Evolutionary conservation across 1,284 basidiomycete genomes (phyloP), one percentile per base, ranked within the genome.

Genomic region (Tremellales sp.): DNA sequence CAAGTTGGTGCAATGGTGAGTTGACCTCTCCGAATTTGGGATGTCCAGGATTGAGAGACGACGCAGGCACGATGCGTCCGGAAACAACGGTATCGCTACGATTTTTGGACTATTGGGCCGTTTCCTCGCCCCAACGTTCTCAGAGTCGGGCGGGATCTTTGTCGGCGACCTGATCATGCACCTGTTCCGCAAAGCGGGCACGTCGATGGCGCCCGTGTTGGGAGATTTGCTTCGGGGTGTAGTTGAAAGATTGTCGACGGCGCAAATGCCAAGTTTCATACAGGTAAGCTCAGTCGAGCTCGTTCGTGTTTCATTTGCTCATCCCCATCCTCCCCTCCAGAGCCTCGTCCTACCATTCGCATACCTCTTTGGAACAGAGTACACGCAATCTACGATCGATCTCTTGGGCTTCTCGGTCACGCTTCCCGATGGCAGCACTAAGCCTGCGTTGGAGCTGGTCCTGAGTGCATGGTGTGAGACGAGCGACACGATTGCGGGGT

Each of bases 131-230:
- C 77, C 77, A 0, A 63, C 63, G 14, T 73, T 73, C 48, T 84
- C 79, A 53, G 83, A 90, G 70, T 85, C 89, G 2, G 91, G 88
- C 32, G 92, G 92, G 10, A 79, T 97, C 9, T 86, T 87, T 42
- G 85, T 97, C 35, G 94, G 94, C 32, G 92, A 97, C 64, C 77
- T 98, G 34, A 87, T 98, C 62, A 87, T 97, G 53, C 91, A 97
- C 60, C 75, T 98, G 18, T 77, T 98, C 50, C 79, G 94, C 18
- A 84, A 88, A 40, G 78, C 83, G 2, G 79, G 94, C 10, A 74
- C 84, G 0, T 83, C 88, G 1, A 68, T 73, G 21, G 61, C 58
- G 9, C 59, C 67, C 0, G 87, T 93, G 3, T 78, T 97, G 33
- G 88, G 90, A 1, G 84, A 89, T 52, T 77, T 98, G 9, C 74